Conservation (phyloP, 805 yeast genomes). For the Wickerhamiella siamensis region DNA sequence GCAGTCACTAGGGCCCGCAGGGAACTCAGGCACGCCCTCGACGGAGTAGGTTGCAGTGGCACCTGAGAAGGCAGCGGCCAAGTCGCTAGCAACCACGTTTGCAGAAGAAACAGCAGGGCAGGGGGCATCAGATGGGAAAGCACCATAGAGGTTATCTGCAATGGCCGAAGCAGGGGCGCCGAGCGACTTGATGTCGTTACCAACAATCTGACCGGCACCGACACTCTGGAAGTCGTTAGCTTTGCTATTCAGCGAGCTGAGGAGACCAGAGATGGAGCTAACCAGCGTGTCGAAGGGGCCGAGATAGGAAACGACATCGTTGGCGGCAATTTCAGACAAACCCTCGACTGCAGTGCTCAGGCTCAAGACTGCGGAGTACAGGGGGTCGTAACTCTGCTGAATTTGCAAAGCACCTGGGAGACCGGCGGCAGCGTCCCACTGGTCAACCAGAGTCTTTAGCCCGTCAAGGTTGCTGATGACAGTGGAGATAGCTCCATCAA, state of each 20-base stretch:
- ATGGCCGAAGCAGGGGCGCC: constrained; percentile 14
- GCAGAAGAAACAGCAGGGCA: constrained; percentile 7
- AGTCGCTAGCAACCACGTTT: constrained; percentile 6
- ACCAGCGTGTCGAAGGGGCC: constrained; percentile 1
- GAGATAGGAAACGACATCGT: background rate
- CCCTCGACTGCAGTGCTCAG: background rate
- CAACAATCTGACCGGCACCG: constrained; percentile 16
- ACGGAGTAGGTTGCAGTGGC: constrained; percentile 7
- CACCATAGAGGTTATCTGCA: constrained; percentile 8
- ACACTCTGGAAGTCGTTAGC: constrained; percentile 14
- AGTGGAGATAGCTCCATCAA: background rate
- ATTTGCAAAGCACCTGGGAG: constrained; percentile 16
- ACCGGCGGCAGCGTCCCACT: constrained; percentile 10
- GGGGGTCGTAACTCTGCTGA: constrained; percentile 12
- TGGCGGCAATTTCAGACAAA: background rate
- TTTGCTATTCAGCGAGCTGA: constrained; percentile 14
- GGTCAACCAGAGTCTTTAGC: constrained; percentile 1
- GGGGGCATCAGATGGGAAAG: constrained; percentile 8
- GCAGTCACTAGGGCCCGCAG: background rate
- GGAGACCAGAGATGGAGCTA: constrained; percentile 8
- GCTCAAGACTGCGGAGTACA: constrained; percentile 8
- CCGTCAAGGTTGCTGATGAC: background rate
- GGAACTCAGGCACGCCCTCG: background rate
- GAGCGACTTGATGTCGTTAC: constrained; percentile 14
- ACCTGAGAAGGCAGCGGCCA: constrained; percentile 12